A percentile compares a stretch with the other conserved stretches of the same genome.
phyloP scores from a whole-genome alignment of 192 early-diverging fungal species.

The Phycomyces nitens region DNA sequence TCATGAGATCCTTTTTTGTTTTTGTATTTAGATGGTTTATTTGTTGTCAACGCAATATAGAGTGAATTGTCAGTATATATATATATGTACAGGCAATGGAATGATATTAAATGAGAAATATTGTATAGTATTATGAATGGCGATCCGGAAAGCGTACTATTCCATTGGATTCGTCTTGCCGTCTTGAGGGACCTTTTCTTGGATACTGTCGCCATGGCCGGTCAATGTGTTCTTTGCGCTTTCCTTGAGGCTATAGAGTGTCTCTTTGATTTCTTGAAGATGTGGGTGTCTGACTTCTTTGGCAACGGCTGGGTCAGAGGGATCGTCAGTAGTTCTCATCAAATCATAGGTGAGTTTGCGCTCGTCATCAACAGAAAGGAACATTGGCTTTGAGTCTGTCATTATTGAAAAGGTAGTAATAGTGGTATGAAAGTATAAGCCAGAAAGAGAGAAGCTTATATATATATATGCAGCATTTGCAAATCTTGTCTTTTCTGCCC shows the following conservation, averaged over 20 bases:
- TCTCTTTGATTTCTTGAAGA: slow-evolving; percentile 8
- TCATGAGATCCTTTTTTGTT: not conserved
- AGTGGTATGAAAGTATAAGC: no score
- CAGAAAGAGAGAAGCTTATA: no score
- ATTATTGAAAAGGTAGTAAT: no score
- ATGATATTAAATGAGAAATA: no score
- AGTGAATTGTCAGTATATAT: not conserved
- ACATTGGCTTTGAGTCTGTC: no score
- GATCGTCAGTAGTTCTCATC: no score
- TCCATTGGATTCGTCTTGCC: slow-evolving; percentile 22
- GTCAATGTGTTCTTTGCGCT: slow-evolving; percentile 2
- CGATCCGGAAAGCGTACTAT: not conserved
- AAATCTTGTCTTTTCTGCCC: no score
- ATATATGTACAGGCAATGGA: no score
- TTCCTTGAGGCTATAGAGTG: slow-evolving; percentile 13
- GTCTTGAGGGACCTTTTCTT: slow-evolving; percentile 13
- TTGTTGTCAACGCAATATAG: not conserved
- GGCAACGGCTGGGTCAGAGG: not conserved
- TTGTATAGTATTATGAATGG: no score
- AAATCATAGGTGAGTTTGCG: no score
- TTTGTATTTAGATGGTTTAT: not conserved
- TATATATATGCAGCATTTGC: no score
- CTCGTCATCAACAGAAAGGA: no score
- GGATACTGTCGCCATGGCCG: slow-evolving; percentile 1
- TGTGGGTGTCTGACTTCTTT: slow-evolving; percentile 4